Evolutionary conservation across 202 grass and related monocot genomes (phyloP).

Genomic region (Musa balbisiana): DNA sequence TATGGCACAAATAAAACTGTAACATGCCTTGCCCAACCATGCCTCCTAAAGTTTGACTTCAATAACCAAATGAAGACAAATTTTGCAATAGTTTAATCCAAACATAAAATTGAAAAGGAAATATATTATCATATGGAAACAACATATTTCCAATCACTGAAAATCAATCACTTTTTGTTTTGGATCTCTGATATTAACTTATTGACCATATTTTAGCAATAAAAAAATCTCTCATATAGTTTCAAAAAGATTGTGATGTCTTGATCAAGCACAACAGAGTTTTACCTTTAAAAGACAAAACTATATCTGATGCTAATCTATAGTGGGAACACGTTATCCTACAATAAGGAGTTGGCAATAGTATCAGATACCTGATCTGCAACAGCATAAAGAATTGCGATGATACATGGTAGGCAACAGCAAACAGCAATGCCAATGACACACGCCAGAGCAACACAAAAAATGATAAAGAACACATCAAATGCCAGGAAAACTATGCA

Average conservation of each 20-base stretch:
- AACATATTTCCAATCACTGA: neutral
- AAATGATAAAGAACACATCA: constrained; percentile 46
- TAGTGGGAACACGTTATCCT: neutral
- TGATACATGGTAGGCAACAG: constrained; percentile 48
- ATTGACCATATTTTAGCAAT: neutral
- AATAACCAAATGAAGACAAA: neutral
- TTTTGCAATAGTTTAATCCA: neutral
- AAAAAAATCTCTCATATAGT: neutral
- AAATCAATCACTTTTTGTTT: neutral
- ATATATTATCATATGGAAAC: neutral
- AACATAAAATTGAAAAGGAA: neutral
- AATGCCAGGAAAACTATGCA: constrained; percentile 54
- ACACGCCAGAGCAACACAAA: constrained; percentile 40
- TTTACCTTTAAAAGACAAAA: neutral
- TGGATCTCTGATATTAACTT: neutral
- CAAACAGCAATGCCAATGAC: constrained; percentile 40
- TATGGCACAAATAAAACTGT: neutral
- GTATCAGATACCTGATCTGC: constrained; percentile 40
- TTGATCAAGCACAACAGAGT: neutral
- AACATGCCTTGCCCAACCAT: neutral
- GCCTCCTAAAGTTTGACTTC: too few relatives aligned
- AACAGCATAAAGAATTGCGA: constrained; percentile 44
- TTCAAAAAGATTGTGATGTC: neutral
- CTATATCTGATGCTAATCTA: neutral
- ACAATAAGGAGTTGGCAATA: neutral